Evolutionary conservation across 306 rosid genomes (phyloP).

Genomic region (Gastrolobium villosum): DNA sequence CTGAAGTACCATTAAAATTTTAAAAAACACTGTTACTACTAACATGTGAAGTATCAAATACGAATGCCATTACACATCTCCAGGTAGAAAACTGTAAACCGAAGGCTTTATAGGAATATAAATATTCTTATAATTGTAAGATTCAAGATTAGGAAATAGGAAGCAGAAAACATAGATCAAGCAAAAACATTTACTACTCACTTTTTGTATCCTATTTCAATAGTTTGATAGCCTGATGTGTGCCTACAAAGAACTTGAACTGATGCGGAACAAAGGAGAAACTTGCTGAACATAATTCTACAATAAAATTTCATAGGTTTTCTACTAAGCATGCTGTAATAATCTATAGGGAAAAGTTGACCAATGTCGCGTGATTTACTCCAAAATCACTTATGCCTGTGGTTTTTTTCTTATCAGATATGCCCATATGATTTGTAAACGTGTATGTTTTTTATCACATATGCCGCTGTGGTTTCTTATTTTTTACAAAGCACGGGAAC

Average conservation of each 20-base stretch:
- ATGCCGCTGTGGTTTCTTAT: too few species aligned
- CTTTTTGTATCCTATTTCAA: not conserved
- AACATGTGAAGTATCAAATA: not conserved
- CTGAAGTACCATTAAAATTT: not conserved
- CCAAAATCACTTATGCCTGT: too few species aligned
- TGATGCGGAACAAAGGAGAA: not conserved
- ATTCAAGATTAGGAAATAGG: not conserved
- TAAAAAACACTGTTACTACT: not conserved
- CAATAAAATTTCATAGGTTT: not conserved
- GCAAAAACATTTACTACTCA: not conserved
- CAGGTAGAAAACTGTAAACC: not conserved
- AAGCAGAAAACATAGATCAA: not conserved
- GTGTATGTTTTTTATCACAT: too few species aligned
- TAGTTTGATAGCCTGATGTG: not conserved
- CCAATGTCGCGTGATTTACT: too few species aligned
- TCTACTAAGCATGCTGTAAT: not conserved
- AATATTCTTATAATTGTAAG: not conserved
- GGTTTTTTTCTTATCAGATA: too few species aligned
- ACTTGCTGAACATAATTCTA: not conserved
- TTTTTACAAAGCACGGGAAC: too few species aligned
- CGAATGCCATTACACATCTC: not conserved
- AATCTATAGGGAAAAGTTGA: too few species aligned
- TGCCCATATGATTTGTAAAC: too few species aligned
- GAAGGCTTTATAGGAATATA: not conserved
- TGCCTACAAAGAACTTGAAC: not conserved